A percentile compares a stretch with the other conserved stretches of the same genome.
These are phyloP conservation scores for Phytophthora pluvialis DNA, from an alignment of 352 stramenopile species.

Conservation along the genomic window DNA sequence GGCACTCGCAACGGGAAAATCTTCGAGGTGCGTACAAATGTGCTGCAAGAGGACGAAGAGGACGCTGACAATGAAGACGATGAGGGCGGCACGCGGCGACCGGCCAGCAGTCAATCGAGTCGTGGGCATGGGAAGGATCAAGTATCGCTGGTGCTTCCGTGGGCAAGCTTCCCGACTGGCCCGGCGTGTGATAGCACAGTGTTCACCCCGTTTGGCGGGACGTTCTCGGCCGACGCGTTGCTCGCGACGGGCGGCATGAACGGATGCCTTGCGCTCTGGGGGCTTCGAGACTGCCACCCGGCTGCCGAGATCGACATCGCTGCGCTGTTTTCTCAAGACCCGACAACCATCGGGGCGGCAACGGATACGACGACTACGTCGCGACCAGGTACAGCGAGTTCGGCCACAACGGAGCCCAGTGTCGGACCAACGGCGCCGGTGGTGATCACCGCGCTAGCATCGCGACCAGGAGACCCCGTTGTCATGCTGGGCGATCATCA, in stretches of 20 bases:
- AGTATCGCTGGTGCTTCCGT: constrained; percentile 43
- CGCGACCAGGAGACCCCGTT: constrained; percentile 58
- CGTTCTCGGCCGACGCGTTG: constrained; percentile 49
- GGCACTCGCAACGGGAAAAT: constrained; percentile 60
- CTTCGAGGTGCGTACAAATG: constrained; percentile 67
- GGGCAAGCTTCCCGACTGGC: constrained; percentile 59
- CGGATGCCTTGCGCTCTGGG: constrained; percentile 61
- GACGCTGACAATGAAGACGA: constrained; percentile 67
- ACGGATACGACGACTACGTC: constrained; percentile 3
- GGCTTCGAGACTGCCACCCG: constrained; percentile 49
- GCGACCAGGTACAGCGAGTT: constrained; percentile 25
- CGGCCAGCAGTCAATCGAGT: constrained; percentile 1
- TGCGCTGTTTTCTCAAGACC: constrained; percentile 46
- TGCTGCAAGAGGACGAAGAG: constrained; percentile 63
- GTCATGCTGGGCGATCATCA: constrained; percentile 66
- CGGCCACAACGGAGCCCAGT: constrained; percentile 1
- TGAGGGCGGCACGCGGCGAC: constrained; percentile 23
- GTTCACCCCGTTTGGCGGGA: constrained; percentile 64
- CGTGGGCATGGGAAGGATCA: constrained; percentile 18
- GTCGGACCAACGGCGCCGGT: constrained; percentile 11
- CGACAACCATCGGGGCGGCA: constrained; percentile 4
- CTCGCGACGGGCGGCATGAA: constrained; percentile 60
- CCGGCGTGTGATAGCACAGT: constrained; percentile 49
- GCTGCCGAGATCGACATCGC: constrained; percentile 47
- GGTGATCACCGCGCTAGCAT: constrained; percentile 55